These are phyloP conservation scores for Neurospora sp. DNA, from an alignment of 495 filamentous ascomycete species.

Conservation along the genomic window DNA sequence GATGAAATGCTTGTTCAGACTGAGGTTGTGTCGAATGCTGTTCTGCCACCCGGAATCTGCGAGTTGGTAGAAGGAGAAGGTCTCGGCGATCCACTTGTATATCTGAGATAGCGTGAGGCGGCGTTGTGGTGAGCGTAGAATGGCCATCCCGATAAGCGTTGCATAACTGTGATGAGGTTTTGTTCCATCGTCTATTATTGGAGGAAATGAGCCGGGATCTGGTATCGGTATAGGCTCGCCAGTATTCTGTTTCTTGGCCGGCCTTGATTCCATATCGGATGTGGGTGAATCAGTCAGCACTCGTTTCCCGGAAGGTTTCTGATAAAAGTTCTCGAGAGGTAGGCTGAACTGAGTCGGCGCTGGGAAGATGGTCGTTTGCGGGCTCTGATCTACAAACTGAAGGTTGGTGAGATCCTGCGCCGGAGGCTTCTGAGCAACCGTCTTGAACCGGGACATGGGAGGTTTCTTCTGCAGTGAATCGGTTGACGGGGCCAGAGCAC, in stretches of 20 bases:
- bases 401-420: slow-evolving; percentile 47
- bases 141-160: slow-evolving; percentile 93
- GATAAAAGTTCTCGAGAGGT: slow-evolving; percentile 43
- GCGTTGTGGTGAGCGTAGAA: slow-evolving; percentile 73
- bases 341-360: slow-evolving; percentile 40
- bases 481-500: slow-evolving; percentile 53
- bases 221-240: slow-evolving; percentile 58
- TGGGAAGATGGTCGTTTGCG: slow-evolving; percentile 38
- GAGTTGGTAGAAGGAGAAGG: slow-evolving; percentile 75
- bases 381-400: slow-evolving; percentile 51
- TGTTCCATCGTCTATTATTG: slow-evolving; percentile 71
- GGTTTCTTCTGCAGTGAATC: slow-evolving; percentile 77
- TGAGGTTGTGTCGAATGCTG: slow-evolving; percentile 97
- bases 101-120: slow-evolving; percentile 91
- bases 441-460: slow-evolving; percentile 50
- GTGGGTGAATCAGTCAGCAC: slow-evolving; percentile 61
- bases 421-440: slow-evolving; percentile 54
- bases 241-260: slow-evolving; percentile 50
- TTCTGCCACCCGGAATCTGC: slow-evolving; percentile 93
- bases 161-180: slow-evolving; percentile 93
- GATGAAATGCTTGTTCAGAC: slow-evolving; percentile 91
- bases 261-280: slow-evolving; percentile 51
- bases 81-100: slow-evolving; percentile 98
- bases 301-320: slow-evolving; percentile 54
- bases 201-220: slow-evolving; percentile 65